Conservation (phyloP, 2,329 filamentous ascomycete species). For the Madurella mycetomatis region DNA sequence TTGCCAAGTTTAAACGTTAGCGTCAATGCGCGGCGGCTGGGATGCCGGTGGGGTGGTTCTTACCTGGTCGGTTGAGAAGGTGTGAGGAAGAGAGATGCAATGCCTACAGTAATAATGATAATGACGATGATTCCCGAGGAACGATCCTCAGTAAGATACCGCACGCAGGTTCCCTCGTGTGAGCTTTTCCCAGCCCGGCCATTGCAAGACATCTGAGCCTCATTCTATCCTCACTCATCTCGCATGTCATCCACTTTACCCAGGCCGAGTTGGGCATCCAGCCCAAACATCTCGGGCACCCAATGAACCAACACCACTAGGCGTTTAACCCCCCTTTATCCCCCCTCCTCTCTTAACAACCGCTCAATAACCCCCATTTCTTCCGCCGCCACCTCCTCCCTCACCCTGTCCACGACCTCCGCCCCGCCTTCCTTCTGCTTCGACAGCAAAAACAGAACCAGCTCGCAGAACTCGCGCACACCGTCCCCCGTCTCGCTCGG, state of each 20-base stretch:
- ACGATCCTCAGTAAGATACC: not conserved
- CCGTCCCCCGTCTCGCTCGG: conserved; percentile 54
- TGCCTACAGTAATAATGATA: conserved; percentile 2
- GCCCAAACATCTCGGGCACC: no score
- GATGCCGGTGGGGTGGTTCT: not conserved
- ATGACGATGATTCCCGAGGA: not conserved
- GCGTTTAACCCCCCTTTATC: conserved; percentile 18
- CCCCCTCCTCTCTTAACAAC: conserved; percentile 43
- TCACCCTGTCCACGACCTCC: conserved; percentile 30
- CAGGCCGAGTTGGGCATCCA: no score
- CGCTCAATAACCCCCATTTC: conserved; percentile 48
- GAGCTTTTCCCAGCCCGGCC: no score
- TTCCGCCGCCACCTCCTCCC: conserved; percentile 43
- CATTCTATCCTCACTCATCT: no score
- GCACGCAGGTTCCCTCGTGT: no score
- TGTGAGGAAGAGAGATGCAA: not conserved
- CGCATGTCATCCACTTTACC: no score
- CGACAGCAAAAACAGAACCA: conserved; percentile 48
- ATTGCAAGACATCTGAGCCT: no score
- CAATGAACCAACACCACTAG: not conserved
- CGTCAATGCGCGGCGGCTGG: not conserved
- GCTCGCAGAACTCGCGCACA: conserved; percentile 56
- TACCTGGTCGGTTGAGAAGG: not conserved
- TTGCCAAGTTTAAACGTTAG: conserved; percentile 43
- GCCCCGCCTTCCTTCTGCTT: conserved; percentile 26